Base-by-base conservation (phyloP, 805 yeast species). In the Hanseniaspora lindneri region DNA sequence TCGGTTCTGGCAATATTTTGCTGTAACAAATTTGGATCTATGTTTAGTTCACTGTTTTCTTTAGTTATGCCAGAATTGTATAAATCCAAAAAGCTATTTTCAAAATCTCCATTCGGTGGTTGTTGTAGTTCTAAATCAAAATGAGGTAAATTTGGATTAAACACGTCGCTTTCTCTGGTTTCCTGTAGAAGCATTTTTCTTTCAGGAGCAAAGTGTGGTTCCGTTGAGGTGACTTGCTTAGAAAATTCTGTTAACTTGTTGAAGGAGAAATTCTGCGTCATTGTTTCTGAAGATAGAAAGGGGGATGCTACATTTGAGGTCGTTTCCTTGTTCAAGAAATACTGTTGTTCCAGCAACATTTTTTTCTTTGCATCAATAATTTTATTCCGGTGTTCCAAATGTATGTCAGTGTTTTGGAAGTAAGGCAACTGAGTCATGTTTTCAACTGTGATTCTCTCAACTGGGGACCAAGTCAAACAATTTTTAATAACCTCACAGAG, bases 381-480 rank as follows among this genome's bases (percentile, higher is more conserved):
- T 23, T 46, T 46, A 14, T 46, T 41, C 25, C 32, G 27, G 13
- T 41, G 47, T 19, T 34, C 24, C 2, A 13, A 3, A 10, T 21
- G 13, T 10, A 36, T 25, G 8, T 66, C 60, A 2, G 80, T 68
- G 16, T 68, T 68, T 43, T 63, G 62, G 61, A 83, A 83, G 59
- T 77, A 83, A 0, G 71, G 64, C 74, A 75, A 67, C 14, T 62
- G 44, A 51, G 77, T 66, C 27, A 83, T 54, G 8, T 62, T 62
- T 1, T 67, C 67, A 1, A 73, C 80, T 33, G 73, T 71, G 0
- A 76, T 72, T 54, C 94, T 70, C n/a, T 62, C 59, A n/a, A 63
- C 61, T 1, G 95, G 94, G 62, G 85, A 79, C 95, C 96, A 87
- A 44, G 71, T 66, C 29, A 87, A 66, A 71, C 72, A 51, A 65